These are phyloP conservation scores for Boletus insuetus DNA, from an alignment of 768 basidiomycete species.

Conservation along the genomic window DNA sequence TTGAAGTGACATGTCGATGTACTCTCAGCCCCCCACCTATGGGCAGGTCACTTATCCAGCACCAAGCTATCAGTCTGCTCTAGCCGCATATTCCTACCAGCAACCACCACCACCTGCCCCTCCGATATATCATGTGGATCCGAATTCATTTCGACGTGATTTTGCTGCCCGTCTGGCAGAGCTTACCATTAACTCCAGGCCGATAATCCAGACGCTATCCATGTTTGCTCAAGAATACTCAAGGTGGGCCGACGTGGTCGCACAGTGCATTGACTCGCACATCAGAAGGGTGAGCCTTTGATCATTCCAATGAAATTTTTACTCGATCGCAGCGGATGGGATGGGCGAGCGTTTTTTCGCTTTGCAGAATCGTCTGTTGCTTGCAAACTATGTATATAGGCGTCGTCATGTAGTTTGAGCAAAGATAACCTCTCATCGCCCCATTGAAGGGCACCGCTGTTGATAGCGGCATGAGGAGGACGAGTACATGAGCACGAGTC, in stretches of 20 bases:
- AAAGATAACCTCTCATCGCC: slow-evolving; percentile 38
- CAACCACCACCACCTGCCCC: slow-evolving; percentile 41
- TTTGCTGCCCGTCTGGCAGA: slow-evolving; percentile 69
- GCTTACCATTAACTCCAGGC: slow-evolving; percentile 92
- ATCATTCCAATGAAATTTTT: slow-evolving; percentile 22
- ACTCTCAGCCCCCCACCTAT: slow-evolving; percentile 57
- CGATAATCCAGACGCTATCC: slow-evolving; percentile 90
- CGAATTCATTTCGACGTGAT: slow-evolving; percentile 75
- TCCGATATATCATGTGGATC: slow-evolving; percentile 54
- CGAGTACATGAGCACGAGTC: slow-evolving; percentile 38
- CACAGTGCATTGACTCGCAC: slow-evolving; percentile 79
- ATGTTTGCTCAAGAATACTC: slow-evolving; percentile 87
- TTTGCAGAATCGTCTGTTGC: slow-evolving; percentile 25
- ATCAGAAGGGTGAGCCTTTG: slow-evolving; percentile 79
- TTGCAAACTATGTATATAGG: slow-evolving; percentile 45
- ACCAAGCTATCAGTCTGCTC: slow-evolving; percentile 45
- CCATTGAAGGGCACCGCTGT: slow-evolving; percentile 32
- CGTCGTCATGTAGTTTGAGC: slow-evolving; percentile 42
- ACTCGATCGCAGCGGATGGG: slow-evolving; percentile 28
- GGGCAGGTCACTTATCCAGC: slow-evolving; percentile 54
- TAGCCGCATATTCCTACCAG: slow-evolving; percentile 46
- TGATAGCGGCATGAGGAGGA: slow-evolving; percentile 32
- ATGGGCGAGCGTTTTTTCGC: slow-evolving; percentile 24
- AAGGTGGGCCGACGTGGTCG: slow-evolving; percentile 75
- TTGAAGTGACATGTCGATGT: slow-evolving; percentile 56